These are phyloP conservation scores for Puccinia horiana DNA, from an alignment of 1,284 basidiomycete species.

Conservation along the genomic window DNA sequence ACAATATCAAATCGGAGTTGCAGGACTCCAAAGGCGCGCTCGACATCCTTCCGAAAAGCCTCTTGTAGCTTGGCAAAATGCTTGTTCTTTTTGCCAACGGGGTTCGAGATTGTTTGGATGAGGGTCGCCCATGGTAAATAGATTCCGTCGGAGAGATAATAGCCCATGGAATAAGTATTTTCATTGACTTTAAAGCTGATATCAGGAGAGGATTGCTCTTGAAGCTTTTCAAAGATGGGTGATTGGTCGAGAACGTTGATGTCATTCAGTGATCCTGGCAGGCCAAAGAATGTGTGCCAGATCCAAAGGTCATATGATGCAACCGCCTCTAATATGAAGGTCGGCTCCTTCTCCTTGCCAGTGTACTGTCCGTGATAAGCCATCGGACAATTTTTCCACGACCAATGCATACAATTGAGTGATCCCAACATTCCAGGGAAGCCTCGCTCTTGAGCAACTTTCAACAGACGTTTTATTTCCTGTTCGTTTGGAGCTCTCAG, in stretches of 20 bases:
- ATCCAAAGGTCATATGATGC: no score
- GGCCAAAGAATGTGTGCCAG: no score
- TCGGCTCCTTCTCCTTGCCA: constrained; percentile 27
- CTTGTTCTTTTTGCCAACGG: neutral
- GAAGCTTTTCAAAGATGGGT: constrained; percentile 12
- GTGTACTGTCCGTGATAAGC: constrained; percentile 16
- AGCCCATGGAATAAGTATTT: neutral
- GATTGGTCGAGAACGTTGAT: neutral
- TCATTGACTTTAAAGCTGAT: neutral
- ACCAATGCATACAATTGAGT: constrained; percentile 34
- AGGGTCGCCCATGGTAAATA: neutral
- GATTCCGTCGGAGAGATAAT: constrained; percentile 25
- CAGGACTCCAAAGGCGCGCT: neutral
- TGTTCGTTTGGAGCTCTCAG: neutral
- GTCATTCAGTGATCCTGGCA: no score
- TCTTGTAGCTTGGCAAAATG: constrained; percentile 14
- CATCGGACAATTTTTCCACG: constrained; percentile 30
- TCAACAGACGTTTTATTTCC: neutral
- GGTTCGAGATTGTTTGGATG: constrained; percentile 13
- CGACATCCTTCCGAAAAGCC: constrained; percentile 1
- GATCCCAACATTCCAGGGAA: constrained; percentile 37
- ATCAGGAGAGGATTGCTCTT: neutral
- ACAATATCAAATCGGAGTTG: constrained; percentile 3
- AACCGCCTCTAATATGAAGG: constrained; percentile 18
- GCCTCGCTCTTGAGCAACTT: neutral